Evolutionary conservation across 176 grass and related monocot genomes (phyloP), one percentile per base, ranked within the genome.

Genomic region (Musa acuminata): DNA sequence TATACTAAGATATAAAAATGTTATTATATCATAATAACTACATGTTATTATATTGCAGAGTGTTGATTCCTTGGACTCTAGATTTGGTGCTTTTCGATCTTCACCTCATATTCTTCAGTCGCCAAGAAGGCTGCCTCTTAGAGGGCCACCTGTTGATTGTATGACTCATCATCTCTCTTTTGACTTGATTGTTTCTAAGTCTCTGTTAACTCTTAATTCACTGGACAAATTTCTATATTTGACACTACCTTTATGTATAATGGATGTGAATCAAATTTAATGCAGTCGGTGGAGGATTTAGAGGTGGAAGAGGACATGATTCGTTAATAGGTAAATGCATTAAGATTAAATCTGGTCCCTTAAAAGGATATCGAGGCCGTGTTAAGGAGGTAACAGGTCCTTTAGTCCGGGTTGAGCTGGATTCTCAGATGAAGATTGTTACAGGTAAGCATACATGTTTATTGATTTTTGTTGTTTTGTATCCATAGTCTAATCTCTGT

Each of bases 361-460:
- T 75, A 23, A 99, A 99, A 59, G 96, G 96, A 55, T 99, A 99
- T 69, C 88, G 90, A 67, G 96, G 96, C 17, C 86, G 96, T 22
- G 86, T 99, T 84, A 91, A 88, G 75, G 88, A 99, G 88, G 79
- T 95, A 53, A 91, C 83, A 51, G 91, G 96, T 59, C 57, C 35
- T 64, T 82, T 79, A 27, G 86, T 99, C 24, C 96, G 88, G 59
- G 84, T 99, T 35, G 96, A 99, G 62, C 86, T 99, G 80, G 96
- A 99, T 83, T 99, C 96, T 20, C 82, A 89, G 79, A 99, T 95
- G 96, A 99, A 89, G 75, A 89, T 89, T 51, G 86, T 99, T 17
- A 91, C 88, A 84, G 96, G 96, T 87, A 81, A 75, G 62, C 1
- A 21, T 23, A 27, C 73, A 13, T 67, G 75, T 72, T 52, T 83